Conservation (phyloP, 305 asterid genomes). For the Fraxinus sp. region DNA sequence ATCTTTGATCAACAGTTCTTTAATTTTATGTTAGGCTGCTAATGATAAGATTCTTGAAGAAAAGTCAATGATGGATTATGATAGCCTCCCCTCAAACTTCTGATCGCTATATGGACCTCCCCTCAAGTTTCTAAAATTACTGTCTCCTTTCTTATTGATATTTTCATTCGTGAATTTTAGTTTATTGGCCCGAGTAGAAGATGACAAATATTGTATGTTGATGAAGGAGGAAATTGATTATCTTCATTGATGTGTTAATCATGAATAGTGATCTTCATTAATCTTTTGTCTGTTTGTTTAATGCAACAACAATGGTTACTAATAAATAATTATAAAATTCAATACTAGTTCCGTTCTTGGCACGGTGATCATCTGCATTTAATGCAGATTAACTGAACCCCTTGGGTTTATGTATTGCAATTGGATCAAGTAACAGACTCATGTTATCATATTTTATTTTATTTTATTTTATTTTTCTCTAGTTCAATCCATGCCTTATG, state of each 20-base stretch:
- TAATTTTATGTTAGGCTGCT: not conserved
- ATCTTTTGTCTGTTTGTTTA: not conserved
- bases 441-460: not conserved
- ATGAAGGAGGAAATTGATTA: not conserved
- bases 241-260: not conserved
- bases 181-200: not conserved
- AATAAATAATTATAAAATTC: not conserved
- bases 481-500: not conserved
- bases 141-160: constrained; percentile 1
- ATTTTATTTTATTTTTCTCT: no score
- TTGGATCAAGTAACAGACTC: not conserved
- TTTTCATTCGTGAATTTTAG: constrained; percentile 2
- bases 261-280: not conserved
- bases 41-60: not conserved
- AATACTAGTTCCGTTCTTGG: not conserved
- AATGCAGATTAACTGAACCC: constrained; percentile 3
- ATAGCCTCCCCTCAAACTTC: not conserved
- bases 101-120: not conserved
- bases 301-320: not conserved
- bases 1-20: not conserved
- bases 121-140: not conserved
- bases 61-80: not conserved
- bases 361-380: not conserved
- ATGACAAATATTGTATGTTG: not conserved
- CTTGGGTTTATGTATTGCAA: not conserved